Percentiles rank a stretch among this genome's conserved stretches.
Evolutionary conservation across 257 asterid genomes (phyloP).

Genomic region (Solanum piurae): DNA sequence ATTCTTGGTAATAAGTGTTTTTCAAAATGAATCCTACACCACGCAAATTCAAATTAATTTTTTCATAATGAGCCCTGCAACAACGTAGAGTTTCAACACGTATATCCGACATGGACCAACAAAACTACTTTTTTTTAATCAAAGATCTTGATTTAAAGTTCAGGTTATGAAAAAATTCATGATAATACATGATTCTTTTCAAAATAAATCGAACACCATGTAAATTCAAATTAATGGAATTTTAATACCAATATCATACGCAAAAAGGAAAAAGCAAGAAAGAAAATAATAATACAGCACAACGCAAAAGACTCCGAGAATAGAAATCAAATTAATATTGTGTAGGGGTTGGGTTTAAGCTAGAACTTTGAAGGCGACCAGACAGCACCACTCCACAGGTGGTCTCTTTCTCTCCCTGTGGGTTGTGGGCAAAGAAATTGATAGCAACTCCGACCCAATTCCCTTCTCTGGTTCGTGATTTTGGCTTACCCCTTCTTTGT

Average conservation of each 20-base stretch:
- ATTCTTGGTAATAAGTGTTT: no score
- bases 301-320: neutral
- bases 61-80: neutral
- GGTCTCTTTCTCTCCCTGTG: neutral
- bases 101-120: no score
- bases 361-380: conserved; percentile 10
- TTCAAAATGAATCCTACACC: neutral
- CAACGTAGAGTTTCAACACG: no score
- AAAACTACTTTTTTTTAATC: no score
- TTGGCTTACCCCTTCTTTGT: neutral
- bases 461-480: conserved; percentile 7
- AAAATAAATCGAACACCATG: no score
- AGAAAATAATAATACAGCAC: neutral
- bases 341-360: conserved; percentile 5
- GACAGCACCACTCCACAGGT: conserved; percentile 11
- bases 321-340: neutral
- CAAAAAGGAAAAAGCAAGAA: neutral
- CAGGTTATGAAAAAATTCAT: no score
- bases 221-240: neutral
- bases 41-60: neutral
- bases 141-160: no score
- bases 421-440: neutral
- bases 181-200: no score
- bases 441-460: neutral
- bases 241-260: neutral